Evolutionary conservation across 495 filamentous ascomycete species (phyloP).

Genomic region (Tuber borchii): DNA sequence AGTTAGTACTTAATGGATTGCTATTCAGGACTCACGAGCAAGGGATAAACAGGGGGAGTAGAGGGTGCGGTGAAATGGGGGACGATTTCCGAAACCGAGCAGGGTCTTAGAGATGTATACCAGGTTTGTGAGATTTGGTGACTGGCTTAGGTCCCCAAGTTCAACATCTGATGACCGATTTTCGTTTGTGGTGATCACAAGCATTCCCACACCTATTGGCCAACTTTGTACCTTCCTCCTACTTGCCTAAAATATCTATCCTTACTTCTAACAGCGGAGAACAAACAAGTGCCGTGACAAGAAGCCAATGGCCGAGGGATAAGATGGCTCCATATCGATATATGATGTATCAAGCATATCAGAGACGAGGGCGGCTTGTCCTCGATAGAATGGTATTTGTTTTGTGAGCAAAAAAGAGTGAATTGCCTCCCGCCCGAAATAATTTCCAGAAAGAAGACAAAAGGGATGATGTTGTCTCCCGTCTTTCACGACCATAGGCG

Average conservation of each 20-base stretch:
- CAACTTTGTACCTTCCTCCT: neutral
- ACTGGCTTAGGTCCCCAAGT: neutral
- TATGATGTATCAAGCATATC: neutral
- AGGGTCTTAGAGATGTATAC: neutral
- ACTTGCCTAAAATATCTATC: neutral
- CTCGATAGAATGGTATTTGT: neutral
- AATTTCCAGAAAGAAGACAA: neutral
- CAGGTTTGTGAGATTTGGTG: neutral
- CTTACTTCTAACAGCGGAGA: neutral
- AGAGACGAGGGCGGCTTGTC: neutral
- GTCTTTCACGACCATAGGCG: neutral
- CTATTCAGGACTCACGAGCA: neutral
- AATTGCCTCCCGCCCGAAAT: neutral
- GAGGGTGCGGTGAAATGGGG: neutral
- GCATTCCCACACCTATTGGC: neutral
- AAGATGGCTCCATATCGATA: neutral
- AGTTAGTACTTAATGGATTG: neutral
- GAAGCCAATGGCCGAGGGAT: neutral
- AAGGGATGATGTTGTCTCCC: neutral
- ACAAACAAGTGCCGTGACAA: neutral
- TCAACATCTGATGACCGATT: neutral
- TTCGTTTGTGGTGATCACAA: neutral
- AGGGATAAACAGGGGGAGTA: neutral
- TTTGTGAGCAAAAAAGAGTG: neutral
- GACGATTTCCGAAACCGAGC: neutral